Percentiles rank a stretch among this genome's conserved stretches.
These are phyloP conservation scores for Fagopyrum tataricum DNA, from an alignment of 148 eudicot genomes.

Conservation along the genomic window DNA sequence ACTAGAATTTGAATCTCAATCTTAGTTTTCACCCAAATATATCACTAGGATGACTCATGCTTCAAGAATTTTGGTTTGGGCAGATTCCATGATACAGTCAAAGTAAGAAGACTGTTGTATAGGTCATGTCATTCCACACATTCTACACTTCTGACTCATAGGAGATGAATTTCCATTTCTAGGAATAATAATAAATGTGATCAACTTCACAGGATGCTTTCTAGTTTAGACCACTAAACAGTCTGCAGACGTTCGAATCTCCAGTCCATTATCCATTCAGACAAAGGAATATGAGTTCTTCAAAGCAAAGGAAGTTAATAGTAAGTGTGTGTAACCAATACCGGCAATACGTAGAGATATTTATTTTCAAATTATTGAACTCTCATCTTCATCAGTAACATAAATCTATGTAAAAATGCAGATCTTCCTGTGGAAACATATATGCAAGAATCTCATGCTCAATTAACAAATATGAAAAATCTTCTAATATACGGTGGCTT, in stretches of 20 bases:
- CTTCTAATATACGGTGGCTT: background rate
- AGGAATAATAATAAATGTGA: background rate
- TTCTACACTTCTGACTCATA: background rate
- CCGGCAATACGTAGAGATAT: background rate
- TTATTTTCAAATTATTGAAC: background rate
- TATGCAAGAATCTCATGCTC: constrained; percentile 3
- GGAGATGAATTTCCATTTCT: background rate
- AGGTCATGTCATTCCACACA: background rate
- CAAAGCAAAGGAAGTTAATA: background rate
- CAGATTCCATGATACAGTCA: background rate
- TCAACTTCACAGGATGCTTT: background rate
- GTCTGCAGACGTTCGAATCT: background rate
- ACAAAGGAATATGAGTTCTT: background rate
- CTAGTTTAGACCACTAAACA: background rate
- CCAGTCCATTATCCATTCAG: background rate
- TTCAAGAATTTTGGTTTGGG: background rate
- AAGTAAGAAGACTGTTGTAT: background rate
- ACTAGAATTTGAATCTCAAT: background rate
- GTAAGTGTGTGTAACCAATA: background rate
- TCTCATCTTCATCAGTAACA: background rate
- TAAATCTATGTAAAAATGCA: background rate
- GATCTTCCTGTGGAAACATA: background rate
- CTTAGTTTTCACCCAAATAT: background rate
- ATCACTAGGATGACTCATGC: background rate
- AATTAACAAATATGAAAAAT: background rate